Evolutionary conservation across 1,284 basidiomycete genomes (phyloP).

Genomic region (Naganishia sp.): DNA sequence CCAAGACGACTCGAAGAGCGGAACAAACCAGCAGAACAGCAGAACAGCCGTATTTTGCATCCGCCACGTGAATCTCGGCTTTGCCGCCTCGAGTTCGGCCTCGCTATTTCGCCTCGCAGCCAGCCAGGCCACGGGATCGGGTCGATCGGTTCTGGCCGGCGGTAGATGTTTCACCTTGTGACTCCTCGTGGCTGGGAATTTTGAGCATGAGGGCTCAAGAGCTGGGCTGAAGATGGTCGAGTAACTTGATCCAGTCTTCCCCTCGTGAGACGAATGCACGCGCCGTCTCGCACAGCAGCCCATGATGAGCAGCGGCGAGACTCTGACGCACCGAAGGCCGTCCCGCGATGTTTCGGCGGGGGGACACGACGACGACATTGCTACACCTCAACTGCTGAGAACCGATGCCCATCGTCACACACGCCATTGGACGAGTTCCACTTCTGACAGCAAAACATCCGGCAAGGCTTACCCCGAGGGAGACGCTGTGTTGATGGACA

Average conservation of each 20-base stretch:
- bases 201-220: not conserved
- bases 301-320: not conserved
- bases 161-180: not conserved
- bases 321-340: slow-evolving; percentile 5
- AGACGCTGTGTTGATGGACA: not conserved
- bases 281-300: not conserved
- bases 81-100: not conserved
- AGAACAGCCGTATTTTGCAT: not conserved
- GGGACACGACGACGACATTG: not conserved
- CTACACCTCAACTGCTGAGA: not conserved
- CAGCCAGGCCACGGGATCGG: not conserved
- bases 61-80: not conserved
- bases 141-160: not conserved
- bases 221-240: not conserved
- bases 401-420: too few relatives aligned
- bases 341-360: not conserved
- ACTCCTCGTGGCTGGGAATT: not conserved
- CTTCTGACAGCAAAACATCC: not conserved
- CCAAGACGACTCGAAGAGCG: too few relatives aligned
- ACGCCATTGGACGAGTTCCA: not conserved
- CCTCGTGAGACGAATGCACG: too few relatives aligned
- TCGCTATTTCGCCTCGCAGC: too few relatives aligned
- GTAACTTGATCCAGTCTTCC: too few relatives aligned
- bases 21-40: too few relatives aligned
- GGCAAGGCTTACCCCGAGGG: not conserved